Conservation (phyloP, 108 stramenopile genomes). For the Mediolabrus comicus region DNA sequence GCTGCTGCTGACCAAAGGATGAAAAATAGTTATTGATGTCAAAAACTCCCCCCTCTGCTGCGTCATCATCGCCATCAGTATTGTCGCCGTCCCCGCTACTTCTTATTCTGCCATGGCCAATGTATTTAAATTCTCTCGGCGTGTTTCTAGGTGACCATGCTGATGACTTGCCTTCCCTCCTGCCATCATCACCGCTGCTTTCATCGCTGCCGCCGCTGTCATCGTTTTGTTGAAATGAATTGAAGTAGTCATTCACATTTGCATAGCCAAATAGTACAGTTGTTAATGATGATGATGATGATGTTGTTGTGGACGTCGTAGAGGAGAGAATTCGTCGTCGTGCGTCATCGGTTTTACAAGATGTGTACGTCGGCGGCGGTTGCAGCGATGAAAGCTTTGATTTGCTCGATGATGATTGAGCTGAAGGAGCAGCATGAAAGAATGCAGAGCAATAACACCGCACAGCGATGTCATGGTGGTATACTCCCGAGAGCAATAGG, state of each 20-base stretch:
- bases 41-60: slow-evolving; percentile 8
- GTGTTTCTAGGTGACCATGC: too few relatives aligned
- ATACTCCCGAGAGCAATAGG: too few relatives aligned
- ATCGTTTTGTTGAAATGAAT: slow-evolving; percentile 10
- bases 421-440: too few relatives aligned
- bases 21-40: slow-evolving; percentile 23
- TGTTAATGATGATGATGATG: not conserved
- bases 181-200: not conserved
- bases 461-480: too few relatives aligned
- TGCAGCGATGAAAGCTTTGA: too few relatives aligned
- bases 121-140: not conserved
- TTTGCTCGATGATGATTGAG: too few relatives aligned
- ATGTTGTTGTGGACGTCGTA: not conserved
- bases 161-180: too few relatives aligned
- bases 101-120: slow-evolving; percentile 9
- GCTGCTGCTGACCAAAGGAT: not conserved
- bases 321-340: too few relatives aligned
- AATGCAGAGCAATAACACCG: too few relatives aligned
- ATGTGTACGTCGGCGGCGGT: too few relatives aligned
- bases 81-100: not conserved
- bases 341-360: too few relatives aligned
- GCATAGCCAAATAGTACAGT: slow-evolving; percentile 1
- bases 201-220: slow-evolving; percentile 2
- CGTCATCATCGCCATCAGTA: not conserved
- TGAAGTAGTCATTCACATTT: slow-evolving; percentile 31